A percentile compares a stretch with the other conserved stretches of the same genome.
These are phyloP conservation scores for Sextonia rubra DNA, from an alignment of 164 flowering plant genomes.

Conservation along the genomic window DNA sequence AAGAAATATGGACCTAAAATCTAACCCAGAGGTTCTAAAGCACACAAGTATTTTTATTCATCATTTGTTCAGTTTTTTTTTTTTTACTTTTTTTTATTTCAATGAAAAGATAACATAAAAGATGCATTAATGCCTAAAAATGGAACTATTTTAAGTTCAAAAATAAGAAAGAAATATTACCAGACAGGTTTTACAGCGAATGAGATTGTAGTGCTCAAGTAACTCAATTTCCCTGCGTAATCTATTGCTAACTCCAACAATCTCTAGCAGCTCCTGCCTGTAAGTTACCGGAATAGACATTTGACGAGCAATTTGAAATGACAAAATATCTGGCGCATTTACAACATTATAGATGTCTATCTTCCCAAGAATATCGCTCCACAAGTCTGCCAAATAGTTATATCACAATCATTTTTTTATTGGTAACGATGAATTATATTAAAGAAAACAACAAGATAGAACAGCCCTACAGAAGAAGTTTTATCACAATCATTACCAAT, in stretches of 20 bases:
- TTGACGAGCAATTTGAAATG: constrained; percentile 82
- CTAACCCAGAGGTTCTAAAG: background rate
- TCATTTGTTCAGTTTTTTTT: background rate
- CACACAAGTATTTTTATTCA: background rate
- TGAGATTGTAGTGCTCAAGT: constrained; percentile 67
- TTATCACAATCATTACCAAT: background rate
- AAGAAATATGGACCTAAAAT: too few relatives aligned
- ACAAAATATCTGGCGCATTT: constrained; percentile 73
- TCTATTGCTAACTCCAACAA: constrained; percentile 82
- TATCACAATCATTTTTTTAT: background rate
- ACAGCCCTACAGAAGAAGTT: too few relatives aligned
- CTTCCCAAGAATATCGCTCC: constrained; percentile 71
- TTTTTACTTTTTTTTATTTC: background rate
- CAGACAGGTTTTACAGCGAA: constrained; percentile 80
- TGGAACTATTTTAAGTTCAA: background rate
- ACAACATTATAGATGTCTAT: constrained; percentile 68
- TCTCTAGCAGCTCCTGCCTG: constrained; percentile 87
- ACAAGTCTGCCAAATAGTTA: constrained; percentile 60
- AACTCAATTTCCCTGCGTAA: constrained; percentile 81
- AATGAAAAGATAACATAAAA: background rate
- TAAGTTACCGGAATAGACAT: constrained; percentile 78
- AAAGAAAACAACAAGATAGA: too few relatives aligned
- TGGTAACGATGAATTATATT: too few relatives aligned
- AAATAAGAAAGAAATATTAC: constrained; percentile 26
- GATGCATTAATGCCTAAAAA: background rate